Evolutionary conservation across 345 rosid genomes (phyloP).

Genomic region (Ceriops zippeliana): DNA sequence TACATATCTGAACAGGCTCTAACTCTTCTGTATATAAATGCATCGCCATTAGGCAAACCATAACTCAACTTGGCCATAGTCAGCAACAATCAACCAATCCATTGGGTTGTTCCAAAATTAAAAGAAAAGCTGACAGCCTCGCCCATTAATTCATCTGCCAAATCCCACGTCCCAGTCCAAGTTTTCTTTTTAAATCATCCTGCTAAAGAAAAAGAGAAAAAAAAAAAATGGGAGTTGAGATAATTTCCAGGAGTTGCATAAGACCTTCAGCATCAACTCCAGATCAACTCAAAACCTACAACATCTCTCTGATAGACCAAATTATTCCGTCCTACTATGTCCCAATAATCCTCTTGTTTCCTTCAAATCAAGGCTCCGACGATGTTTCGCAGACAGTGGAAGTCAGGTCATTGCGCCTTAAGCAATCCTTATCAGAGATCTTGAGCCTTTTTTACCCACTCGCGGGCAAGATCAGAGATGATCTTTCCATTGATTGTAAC

Average conservation of each 20-base stretch:
- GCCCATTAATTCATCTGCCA: too few species aligned
- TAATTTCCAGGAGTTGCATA: not conserved
- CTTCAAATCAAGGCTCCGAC: not conserved
- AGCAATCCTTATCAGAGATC: constrained; percentile 14
- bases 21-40: too few species aligned
- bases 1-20: too few species aligned
- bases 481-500: constrained; percentile 9
- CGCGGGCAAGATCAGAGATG: constrained; percentile 12
- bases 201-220: too few species aligned
- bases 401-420: not conserved
- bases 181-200: too few species aligned
- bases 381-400: not conserved
- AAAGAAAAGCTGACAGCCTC: too few species aligned
- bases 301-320: constrained; percentile 13
- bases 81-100: too few species aligned
- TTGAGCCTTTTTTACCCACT: constrained; percentile 9
- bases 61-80: too few species aligned
- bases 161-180: too few species aligned
- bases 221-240: constrained; percentile 7
- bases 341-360: constrained; percentile 3
- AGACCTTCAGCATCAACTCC: constrained; percentile 16
- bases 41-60: too few species aligned
- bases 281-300: constrained; percentile 10
- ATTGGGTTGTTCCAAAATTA: too few species aligned
- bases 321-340: not conserved